Evolutionary conservation across 352 stramenopile species (phyloP).

Genomic region (Phytophthora idaei): DNA sequence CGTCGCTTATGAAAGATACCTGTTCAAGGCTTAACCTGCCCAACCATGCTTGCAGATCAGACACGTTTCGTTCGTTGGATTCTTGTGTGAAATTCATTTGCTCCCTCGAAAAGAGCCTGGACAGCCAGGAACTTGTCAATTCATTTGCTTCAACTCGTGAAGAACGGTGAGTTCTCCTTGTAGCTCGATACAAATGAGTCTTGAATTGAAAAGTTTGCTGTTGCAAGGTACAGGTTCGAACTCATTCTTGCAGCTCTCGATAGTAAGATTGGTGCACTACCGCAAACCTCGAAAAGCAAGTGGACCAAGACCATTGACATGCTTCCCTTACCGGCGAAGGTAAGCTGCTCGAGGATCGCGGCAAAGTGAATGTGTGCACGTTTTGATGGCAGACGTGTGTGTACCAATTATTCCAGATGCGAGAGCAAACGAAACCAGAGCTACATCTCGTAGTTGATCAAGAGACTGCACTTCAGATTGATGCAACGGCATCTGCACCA

Average conservation of each 20-base stretch:
- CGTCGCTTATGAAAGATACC: neutral
- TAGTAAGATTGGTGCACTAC: constrained; percentile 15
- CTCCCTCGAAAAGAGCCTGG: constrained; percentile 20
- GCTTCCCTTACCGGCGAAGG: constrained; percentile 22
- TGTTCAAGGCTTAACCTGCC: constrained; percentile 14
- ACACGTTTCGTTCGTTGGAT: constrained; percentile 4
- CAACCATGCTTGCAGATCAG: neutral
- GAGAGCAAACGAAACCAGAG: constrained; percentile 2
- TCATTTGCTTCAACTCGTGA: constrained; percentile 20
- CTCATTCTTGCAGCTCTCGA: constrained; percentile 29
- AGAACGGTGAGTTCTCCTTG: constrained; percentile 22
- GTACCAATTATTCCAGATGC: constrained; percentile 9
- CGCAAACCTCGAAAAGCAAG: constrained; percentile 11
- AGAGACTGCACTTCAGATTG: constrained; percentile 4
- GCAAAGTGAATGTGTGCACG: neutral
- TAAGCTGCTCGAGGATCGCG: neutral
- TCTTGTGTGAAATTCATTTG: constrained; percentile 12
- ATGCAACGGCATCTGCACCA: neutral
- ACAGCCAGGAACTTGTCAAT: constrained; percentile 4
- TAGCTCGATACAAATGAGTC: neutral
- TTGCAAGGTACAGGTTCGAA: constrained; percentile 23
- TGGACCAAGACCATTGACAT: constrained; percentile 29
- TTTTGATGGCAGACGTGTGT: constrained; percentile 4
- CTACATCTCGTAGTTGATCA: neutral
- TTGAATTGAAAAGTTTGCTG: neutral